A percentile compares a stretch with the other conserved stretches of the same genome.
Evolutionary conservation across 352 stramenopile species (phyloP).

Genomic region (Globisporangium perplexum): DNA sequence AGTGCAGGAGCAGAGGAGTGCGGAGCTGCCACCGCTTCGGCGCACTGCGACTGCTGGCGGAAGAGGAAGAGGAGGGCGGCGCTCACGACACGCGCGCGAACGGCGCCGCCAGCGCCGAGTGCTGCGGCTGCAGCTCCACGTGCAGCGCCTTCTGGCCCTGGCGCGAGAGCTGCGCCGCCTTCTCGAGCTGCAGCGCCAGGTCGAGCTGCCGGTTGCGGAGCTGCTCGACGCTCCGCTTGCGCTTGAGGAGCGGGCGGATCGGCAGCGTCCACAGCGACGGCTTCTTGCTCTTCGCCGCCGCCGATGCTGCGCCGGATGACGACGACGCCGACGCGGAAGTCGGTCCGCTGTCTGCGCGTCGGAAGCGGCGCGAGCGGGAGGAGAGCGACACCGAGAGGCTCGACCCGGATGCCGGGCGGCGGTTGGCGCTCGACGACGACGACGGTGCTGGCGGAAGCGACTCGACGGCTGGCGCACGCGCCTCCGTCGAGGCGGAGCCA

Average conservation of each 20-base stretch:
- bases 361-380: conserved; percentile 9
- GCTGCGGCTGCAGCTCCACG: conserved; percentile 36
- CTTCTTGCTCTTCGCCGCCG: conserved; percentile 21
- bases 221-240: conserved; percentile 41
- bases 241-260: conserved; percentile 40
- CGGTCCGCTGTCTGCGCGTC: conserved; percentile 13
- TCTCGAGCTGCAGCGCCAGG: conserved; percentile 27
- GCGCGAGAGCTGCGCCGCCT: conserved; percentile 23
- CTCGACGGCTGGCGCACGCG: not conserved
- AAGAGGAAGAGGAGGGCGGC: not conserved
- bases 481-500: not conserved
- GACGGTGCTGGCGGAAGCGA: conserved; percentile 16
- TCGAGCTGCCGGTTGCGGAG: conserved; percentile 46
- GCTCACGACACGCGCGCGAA: conserved; percentile 14
- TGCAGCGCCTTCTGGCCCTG: conserved; percentile 14
- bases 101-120: conserved; percentile 10
- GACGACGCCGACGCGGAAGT: not conserved
- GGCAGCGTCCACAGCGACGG: conserved; percentile 35
- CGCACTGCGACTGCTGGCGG: too few relatives aligned
- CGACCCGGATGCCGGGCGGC: conserved; percentile 4
- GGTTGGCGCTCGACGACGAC: conserved; percentile 13
- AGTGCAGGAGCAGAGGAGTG: too few relatives aligned
- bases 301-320: not conserved
- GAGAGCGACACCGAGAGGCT: conserved; percentile 11
- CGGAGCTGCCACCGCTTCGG: too few relatives aligned